A percentile compares a stretch with the other conserved stretches of the same genome.
phyloP scores from a whole-genome alignment of 345 rosid genomes.

The Melaleuca alternifolia region DNA sequence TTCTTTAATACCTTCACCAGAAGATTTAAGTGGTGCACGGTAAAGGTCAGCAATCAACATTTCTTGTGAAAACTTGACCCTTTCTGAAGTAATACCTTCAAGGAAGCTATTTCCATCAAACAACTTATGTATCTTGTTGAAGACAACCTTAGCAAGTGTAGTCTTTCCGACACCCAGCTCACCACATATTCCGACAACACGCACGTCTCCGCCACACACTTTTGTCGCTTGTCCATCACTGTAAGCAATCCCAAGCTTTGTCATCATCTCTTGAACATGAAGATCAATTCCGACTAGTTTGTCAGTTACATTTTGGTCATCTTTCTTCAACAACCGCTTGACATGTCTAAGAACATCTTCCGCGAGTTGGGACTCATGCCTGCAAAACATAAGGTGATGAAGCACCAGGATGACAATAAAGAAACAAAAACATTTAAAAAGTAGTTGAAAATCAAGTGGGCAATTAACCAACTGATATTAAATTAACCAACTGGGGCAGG shows the following conservation, averaged over 20 bases:
- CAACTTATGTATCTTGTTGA: background rate
- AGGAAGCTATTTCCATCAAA: slow-evolving; percentile 5
- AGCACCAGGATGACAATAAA: background rate
- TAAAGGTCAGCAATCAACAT: background rate
- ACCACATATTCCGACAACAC: slow-evolving; percentile 7
- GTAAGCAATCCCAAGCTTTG: background rate
- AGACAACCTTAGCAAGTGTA: slow-evolving; percentile 3
- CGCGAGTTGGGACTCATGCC: background rate
- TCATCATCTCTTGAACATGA: background rate
- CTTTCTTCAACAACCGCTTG: background rate
- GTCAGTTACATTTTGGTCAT: background rate
- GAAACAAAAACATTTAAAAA: background rate
- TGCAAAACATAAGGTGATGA: background rate
- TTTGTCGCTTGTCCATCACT: background rate
- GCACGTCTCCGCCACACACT: background rate
- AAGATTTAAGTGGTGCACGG: background rate
- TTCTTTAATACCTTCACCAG: background rate
- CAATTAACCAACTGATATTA: too few species aligned
- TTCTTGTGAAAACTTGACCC: background rate
- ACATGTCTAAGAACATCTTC: background rate
- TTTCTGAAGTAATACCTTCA: background rate
- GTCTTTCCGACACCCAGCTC: slow-evolving; percentile 11
- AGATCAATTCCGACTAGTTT: slow-evolving; percentile 3
- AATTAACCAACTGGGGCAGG: background rate
- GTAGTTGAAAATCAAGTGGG: background rate